phyloP scores from a whole-genome alignment of 306 rosid species.

The Senna siamea region DNA sequence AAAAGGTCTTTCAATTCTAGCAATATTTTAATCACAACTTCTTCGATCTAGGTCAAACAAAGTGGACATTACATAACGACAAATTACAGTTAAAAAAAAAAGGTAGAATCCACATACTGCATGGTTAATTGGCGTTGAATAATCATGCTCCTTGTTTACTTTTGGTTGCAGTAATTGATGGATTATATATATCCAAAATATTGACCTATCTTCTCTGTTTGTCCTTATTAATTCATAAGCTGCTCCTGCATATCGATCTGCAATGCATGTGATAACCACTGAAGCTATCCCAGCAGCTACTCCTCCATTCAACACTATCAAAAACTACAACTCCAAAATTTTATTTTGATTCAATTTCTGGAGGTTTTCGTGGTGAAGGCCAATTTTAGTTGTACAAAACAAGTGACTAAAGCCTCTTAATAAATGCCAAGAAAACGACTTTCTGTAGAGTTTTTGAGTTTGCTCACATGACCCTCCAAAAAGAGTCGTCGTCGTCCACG shows the following conservation, averaged over 20 bases:
- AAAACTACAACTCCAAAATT: no score
- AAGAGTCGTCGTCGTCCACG: background rate
- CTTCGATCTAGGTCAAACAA: conserved; percentile 36
- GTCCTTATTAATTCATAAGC: conserved; percentile 41
- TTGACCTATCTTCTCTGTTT: background rate
- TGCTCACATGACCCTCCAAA: background rate
- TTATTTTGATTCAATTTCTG: no score
- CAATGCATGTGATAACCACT: conserved; percentile 44
- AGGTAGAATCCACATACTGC: conserved; percentile 33
- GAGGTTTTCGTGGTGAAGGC: conserved; percentile 41
- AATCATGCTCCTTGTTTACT: conserved; percentile 31
- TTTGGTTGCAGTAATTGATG: conserved; percentile 34
- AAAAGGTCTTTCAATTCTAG: conserved; percentile 10
- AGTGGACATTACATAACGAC: conserved; percentile 38
- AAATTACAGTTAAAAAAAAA: conserved; percentile 36
- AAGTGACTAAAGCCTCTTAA: conserved; percentile 30
- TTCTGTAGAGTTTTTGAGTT: conserved; percentile 2
- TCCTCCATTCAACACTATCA: no score
- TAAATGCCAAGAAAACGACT: conserved; percentile 49
- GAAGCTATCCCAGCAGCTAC: conserved; percentile 23
- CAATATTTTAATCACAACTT: conserved; percentile 31
- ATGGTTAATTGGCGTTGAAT: conserved; percentile 46
- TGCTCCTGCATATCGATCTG: conserved; percentile 4
- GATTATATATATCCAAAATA: conserved; percentile 14
- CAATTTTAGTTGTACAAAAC: conserved; percentile 27